Evolutionary conservation across 1,284 basidiomycete species (phyloP).

Genomic region (Ceraceosorus guamensis): DNA sequence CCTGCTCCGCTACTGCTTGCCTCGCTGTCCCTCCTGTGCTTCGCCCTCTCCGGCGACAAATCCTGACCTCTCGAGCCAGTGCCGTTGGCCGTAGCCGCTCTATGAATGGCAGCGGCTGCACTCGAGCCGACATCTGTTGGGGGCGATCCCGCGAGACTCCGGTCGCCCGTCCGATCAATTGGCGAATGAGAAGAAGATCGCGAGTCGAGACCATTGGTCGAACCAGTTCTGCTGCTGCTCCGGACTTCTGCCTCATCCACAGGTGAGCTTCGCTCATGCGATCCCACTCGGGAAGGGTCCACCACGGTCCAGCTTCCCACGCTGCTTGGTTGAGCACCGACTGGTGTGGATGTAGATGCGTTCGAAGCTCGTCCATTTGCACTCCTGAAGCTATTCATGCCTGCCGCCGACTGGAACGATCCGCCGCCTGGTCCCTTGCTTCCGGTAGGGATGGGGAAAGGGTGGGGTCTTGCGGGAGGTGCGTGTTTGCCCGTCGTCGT

Average conservation of each 20-base stretch:
- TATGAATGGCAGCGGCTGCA: constrained; percentile 2
- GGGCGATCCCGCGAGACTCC: constrained; percentile 2
- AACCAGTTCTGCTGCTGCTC: constrained; percentile 1
- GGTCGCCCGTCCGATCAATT: no score
- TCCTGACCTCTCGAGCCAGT: no score
- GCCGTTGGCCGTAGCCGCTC: no score
- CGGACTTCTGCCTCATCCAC: neutral
- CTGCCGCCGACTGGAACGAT: constrained; percentile 1
- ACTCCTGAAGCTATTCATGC: neutral
- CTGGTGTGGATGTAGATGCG: neutral
- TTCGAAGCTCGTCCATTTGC: neutral
- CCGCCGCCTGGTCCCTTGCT: neutral
- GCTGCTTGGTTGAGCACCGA: no score
- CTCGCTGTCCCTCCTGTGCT: no score
- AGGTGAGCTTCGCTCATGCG: neutral
- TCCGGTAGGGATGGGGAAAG: constrained; percentile 2
- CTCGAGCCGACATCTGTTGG: constrained; percentile 2
- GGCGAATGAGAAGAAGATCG: no score
- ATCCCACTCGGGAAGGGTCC: no score
- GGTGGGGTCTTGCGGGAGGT: constrained; percentile 11
- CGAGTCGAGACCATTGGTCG: constrained; percentile 4
- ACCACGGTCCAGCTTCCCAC: no score
- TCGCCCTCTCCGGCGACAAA: no score
- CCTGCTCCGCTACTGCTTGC: no score
- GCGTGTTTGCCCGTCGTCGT: constrained; percentile 5